Percentiles rank a stretch among this genome's conserved stretches.
phyloP scores from a whole-genome alignment of 495 filamentous ascomycete genomes.

The Cercophora scortea region DNA sequence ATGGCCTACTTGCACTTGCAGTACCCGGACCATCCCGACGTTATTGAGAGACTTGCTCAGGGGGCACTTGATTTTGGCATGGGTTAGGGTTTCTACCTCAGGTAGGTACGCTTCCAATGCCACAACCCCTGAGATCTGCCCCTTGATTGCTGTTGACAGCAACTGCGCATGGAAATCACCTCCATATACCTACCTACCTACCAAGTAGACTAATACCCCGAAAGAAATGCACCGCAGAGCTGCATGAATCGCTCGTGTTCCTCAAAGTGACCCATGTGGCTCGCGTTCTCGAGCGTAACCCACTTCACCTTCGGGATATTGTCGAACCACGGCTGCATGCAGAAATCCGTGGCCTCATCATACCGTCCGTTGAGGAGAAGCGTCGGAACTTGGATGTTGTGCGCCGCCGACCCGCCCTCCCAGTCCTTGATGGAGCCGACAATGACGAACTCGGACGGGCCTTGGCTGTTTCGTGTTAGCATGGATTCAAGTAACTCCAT shows the following conservation, averaged over 20 bases:
- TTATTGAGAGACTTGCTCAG: no score
- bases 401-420: constrained; percentile 24
- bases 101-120: no score
- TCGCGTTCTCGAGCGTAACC: constrained; percentile 35
- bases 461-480: constrained; percentile 23
- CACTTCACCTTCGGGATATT: constrained; percentile 37
- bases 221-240: constrained; percentile 13
- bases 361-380: constrained; percentile 44
- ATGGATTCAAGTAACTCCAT: not conserved
- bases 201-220: no score
- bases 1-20: no score
- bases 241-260: constrained; percentile 30
- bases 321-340: constrained; percentile 35
- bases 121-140: no score
- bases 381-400: constrained; percentile 35
- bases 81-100: no score
- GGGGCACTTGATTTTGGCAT: no score
- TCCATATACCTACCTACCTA: no score
- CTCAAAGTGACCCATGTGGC: constrained; percentile 41
- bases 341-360: constrained; percentile 39
- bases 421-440: constrained; percentile 38
- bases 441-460: constrained; percentile 40
- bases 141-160: no score
- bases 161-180: no score
- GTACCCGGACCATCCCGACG: no score